Percentiles rank a stretch among this genome's conserved stretches.
Conservation (phyloP, 495 filamentous ascomycete genomes). For the Friedmanniomyces simplex region DNA sequence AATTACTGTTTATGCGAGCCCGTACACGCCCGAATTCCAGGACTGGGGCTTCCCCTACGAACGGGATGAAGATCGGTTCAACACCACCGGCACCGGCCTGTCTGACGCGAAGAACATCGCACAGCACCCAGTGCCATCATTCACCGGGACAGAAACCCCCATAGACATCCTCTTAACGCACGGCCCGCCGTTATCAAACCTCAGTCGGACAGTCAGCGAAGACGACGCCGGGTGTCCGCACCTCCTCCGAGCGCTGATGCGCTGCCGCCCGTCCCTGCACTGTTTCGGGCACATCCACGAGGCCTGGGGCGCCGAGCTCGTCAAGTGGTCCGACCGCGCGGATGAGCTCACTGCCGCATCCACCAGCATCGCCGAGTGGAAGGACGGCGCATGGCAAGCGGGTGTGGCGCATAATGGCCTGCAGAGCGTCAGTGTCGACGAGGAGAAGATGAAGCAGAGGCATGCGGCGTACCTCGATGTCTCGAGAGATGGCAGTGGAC, state of each 20-base stretch:
- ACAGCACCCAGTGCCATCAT: constrained; percentile 40
- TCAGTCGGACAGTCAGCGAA: constrained; percentile 38
- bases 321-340: constrained; percentile 35
- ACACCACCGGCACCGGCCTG: constrained; percentile 26
- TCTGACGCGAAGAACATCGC: constrained; percentile 27
- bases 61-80: constrained; percentile 45
- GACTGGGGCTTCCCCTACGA: constrained; percentile 55
- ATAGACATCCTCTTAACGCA: constrained; percentile 66
- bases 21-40: constrained; percentile 52
- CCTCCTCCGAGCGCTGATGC: constrained; percentile 47
- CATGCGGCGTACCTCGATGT: constrained; percentile 8
- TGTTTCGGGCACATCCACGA: constrained; percentile 73
- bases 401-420: neutral
- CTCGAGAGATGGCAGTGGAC: constrained; percentile 19
- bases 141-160: constrained; percentile 17
- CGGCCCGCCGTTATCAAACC: constrained; percentile 51
- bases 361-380: constrained; percentile 2
- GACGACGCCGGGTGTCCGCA: constrained; percentile 44
- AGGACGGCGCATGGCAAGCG: constrained; percentile 1
- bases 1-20: constrained; percentile 58
- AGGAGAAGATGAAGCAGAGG: neutral
- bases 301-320: constrained; percentile 55
- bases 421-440: neutral
- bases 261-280: constrained; percentile 46
- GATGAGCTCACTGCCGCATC: neutral